phyloP scores from a whole-genome alignment of 78 protist species.

The Dictyostelium intermedium region DNA sequence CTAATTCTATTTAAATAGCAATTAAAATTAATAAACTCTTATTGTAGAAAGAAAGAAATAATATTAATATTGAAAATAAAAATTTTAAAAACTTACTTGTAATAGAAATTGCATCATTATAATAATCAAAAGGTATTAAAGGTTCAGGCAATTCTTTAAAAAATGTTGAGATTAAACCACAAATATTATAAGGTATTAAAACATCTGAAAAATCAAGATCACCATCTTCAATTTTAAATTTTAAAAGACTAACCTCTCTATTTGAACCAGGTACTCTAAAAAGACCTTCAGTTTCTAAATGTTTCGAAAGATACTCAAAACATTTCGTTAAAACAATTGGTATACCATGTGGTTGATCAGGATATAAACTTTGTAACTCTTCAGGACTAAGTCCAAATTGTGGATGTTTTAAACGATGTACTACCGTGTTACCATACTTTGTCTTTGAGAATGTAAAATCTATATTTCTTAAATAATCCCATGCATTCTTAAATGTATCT shows the following conservation, averaged over 20 bases:
- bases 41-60: too few relatives aligned
- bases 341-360: constrained; percentile 66
- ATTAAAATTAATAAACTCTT: not conserved
- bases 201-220: constrained; percentile 39
- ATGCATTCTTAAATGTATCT: constrained; percentile 25
- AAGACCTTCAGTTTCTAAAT: constrained; percentile 65
- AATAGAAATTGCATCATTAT: constrained; percentile 16
- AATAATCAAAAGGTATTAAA: constrained; percentile 47
- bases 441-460: constrained; percentile 73
- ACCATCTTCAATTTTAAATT: constrained; percentile 71
- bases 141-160: constrained; percentile 70
- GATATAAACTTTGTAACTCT: constrained; percentile 59
- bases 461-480: constrained; percentile 56
- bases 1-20: not conserved
- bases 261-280: constrained; percentile 75
- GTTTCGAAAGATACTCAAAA: constrained; percentile 33
- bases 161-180: constrained; percentile 76
- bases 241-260: constrained; percentile 54
- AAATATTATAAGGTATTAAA: constrained; percentile 52
- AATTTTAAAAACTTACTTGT: constrained; percentile 4
- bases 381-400: constrained; percentile 63
- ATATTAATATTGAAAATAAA: not conserved
- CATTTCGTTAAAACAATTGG: constrained; percentile 57
- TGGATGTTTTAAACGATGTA: constrained; percentile 67
- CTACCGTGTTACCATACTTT: constrained; percentile 55